These are phyloP conservation scores for Naganishia kalamii DNA, from an alignment of 768 basidiomycete genomes.

Conservation along the genomic window DNA sequence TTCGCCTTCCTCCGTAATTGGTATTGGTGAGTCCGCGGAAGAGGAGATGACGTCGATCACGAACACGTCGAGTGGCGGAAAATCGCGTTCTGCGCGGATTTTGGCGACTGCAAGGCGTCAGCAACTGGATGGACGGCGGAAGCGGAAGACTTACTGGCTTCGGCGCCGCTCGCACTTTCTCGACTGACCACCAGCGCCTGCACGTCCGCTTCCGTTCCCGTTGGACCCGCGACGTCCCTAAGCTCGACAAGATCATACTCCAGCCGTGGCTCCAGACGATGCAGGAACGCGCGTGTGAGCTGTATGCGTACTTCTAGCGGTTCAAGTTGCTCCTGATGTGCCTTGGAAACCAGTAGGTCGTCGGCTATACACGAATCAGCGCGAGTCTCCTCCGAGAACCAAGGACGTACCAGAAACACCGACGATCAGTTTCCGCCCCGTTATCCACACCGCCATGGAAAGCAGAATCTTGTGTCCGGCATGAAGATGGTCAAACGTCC, in stretches of 20 bases:
- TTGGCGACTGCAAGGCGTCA: slow-evolving; percentile 39
- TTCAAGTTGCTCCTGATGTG: slow-evolving; percentile 31
- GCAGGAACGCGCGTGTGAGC: slow-evolving; percentile 63
- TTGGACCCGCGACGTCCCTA: slow-evolving; percentile 83
- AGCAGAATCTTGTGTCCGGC: slow-evolving; percentile 95
- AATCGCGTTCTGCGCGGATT: slow-evolving; percentile 55
- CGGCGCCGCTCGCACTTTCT: slow-evolving; percentile 74
- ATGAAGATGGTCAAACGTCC: slow-evolving; percentile 97
- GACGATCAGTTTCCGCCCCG: slow-evolving; percentile 72
- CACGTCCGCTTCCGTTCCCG: slow-evolving; percentile 76
- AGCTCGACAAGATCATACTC: slow-evolving; percentile 66
- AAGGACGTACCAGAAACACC: slow-evolving; percentile 67
- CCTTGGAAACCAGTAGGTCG: slow-evolving; percentile 29
- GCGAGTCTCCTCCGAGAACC: too few relatives aligned
- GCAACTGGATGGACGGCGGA: slow-evolving; percentile 53
- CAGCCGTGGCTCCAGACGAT: slow-evolving; percentile 62
- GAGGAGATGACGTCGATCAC: slow-evolving; percentile 79
- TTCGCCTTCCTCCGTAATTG: background rate
- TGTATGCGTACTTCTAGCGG: slow-evolving; percentile 50
- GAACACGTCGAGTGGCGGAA: slow-evolving; percentile 59
- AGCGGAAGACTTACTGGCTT: slow-evolving; percentile 56
- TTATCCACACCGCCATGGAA: slow-evolving; percentile 81
- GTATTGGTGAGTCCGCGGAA: background rate
- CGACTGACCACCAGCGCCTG: slow-evolving; percentile 85
- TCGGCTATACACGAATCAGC: slow-evolving; percentile 20